Base-by-base conservation (phyloP, 1,284 basidiomycete species). In the Blastosporella zonata region DNA sequence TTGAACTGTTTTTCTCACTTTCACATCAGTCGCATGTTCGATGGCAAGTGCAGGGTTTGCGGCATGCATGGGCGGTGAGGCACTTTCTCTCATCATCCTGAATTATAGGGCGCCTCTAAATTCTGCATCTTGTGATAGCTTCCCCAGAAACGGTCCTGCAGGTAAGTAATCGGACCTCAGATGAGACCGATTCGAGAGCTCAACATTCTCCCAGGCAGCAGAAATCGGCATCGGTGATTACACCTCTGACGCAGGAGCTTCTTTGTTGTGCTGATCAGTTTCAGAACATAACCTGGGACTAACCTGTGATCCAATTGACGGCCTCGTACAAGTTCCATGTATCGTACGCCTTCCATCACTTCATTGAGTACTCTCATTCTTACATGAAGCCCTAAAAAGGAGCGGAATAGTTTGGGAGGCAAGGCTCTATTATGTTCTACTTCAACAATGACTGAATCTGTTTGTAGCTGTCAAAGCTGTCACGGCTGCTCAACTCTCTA, bases 41-140 rank as follows among this genome's bases (percentile, higher is more conserved):
- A 95, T 93, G 90, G 92, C 94, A 1, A 88, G 87, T 38, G 94
- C 88, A 21, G 95, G 90, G 0, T 96, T 97, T 62, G 90, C 92
- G 6, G 94, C 95, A 1, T 95, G 92, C 59, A 90, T 94, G 83
- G 92, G 91, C 56, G 88, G 87, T 80, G 63, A 59, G 75, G 2
- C 33, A 70, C 25, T 35, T 39, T 37, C 44, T 40, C 2, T 27
- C 10, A n/a, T 15, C 10, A 33, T 31, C 9, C 9, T 27, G 25
- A 6, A 27, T 6, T 27, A 9, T 9, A n/a, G 28, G n/a, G 27
- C 8, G 18, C 22, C 38, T 27, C 50, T 34, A n/a, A 22, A 34
- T 33, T 42, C 21, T 39, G 21, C 35, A 23, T 46, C 31, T 43
- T n/a, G 15, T 40, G 7, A 21, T 48, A 84, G 88, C 87, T 34